A percentile compares a stretch with the other conserved stretches of the same genome.
Conservation (phyloP, 2,329 filamentous ascomycete genomes). For the Penicillium glabrum region DNA sequence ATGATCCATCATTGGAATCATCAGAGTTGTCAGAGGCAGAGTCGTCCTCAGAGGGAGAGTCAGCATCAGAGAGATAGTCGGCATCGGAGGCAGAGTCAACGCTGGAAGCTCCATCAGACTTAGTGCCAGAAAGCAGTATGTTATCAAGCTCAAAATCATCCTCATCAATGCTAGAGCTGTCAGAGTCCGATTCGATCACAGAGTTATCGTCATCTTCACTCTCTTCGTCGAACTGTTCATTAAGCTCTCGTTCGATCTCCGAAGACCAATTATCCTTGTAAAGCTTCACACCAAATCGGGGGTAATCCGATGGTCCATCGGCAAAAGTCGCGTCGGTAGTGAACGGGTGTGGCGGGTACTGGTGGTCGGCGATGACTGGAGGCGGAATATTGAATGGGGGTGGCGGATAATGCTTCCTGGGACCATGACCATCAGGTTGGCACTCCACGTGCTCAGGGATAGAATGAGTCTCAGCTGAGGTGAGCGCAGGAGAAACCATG, state of each 20-base stretch:
- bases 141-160: not conserved
- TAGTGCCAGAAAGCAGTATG: not conserved
- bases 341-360: not conserved
- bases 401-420: not conserved
- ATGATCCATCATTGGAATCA: conserved; percentile 5
- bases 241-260: not conserved
- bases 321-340: not conserved
- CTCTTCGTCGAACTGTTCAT: not conserved
- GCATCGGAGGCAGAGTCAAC: not conserved
- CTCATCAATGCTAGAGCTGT: conserved; percentile 7
- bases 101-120: not conserved
- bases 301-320: not conserved
- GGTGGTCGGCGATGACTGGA: not conserved
- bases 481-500: not conserved
- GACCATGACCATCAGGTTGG: not conserved
- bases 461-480: not conserved
- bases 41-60: not conserved
- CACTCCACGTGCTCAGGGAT: not conserved
- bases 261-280: not conserved
- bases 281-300: not conserved
- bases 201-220: conserved; percentile 12
- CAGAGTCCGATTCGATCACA: conserved; percentile 4
- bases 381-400: not conserved
- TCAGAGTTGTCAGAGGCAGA: not conserved
- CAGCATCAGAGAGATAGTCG: conserved; percentile 13